phyloP scores from a whole-genome alignment of 1,139 yeast genomes.

The Pneumocystis sp. region DNA sequence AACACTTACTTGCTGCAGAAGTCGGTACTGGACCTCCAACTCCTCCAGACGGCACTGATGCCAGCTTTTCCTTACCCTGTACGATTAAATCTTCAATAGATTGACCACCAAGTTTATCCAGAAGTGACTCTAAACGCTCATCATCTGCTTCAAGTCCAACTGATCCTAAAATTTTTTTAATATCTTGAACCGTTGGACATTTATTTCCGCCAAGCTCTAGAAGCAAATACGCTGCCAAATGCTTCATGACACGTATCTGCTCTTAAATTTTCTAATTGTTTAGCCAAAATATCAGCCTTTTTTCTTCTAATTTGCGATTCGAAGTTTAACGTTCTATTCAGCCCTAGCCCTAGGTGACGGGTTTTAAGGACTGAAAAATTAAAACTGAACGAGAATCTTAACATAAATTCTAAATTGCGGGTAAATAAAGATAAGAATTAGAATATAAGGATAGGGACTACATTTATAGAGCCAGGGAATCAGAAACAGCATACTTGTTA shows the following conservation, averaged over 20 bases:
- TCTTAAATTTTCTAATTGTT: neutral
- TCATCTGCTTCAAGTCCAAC: slow-evolving; percentile 95
- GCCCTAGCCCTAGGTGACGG: no score
- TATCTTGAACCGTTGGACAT: slow-evolving; percentile 82
- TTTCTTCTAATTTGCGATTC: no score
- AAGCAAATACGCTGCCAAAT: slow-evolving; percentile 36
- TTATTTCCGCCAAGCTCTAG: slow-evolving; percentile 35
- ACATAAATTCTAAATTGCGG: no score
- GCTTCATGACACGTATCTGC: slow-evolving; percentile 25
- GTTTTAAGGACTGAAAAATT: no score
- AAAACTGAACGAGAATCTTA: no score
- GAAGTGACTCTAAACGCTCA: slow-evolving; percentile 67
- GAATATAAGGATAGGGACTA: no score
- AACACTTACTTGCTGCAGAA: neutral
- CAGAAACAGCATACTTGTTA: no score
- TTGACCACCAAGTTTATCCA: slow-evolving; percentile 91
- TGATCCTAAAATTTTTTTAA: slow-evolving; percentile 75
- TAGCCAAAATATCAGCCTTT: neutral
- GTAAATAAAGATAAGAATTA: no score
- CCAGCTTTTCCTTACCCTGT: slow-evolving; percentile 88
- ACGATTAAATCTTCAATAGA: slow-evolving; percentile 78
- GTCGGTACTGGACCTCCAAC: slow-evolving; percentile 35
- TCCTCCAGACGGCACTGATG: slow-evolving; percentile 96
- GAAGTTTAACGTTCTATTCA: no score
- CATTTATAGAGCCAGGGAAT: no score